Percentiles rank a stretch among this genome's conserved stretches.
Conservation (phyloP, 2,329 filamentous ascomycete species). For the Metarhizium guizhouense region DNA sequence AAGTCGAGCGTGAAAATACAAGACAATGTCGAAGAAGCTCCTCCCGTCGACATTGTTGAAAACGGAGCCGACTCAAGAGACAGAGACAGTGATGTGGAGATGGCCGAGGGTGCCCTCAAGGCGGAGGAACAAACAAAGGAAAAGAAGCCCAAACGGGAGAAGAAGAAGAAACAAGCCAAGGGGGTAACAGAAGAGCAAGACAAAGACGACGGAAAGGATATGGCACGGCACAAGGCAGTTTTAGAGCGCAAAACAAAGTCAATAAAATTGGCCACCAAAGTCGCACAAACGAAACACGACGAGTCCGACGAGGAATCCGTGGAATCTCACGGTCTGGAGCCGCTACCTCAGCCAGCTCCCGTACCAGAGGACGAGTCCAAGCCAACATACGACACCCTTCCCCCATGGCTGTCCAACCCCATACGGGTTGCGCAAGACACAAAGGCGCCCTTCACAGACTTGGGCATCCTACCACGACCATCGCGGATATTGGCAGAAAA, state of each 20-base stretch:
- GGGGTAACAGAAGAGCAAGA: constrained; percentile 11
- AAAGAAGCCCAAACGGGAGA: constrained; percentile 3
- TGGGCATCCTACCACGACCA: constrained; percentile 54
- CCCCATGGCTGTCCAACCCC: constrained; percentile 71
- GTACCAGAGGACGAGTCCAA: constrained; percentile 46
- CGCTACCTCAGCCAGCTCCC: constrained; percentile 69
- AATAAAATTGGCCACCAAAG: constrained; percentile 36
- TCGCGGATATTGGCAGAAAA: constrained; percentile 56
- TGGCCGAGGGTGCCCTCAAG: constrained; percentile 1
- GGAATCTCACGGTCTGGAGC: constrained; percentile 64
- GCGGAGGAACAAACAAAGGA: background rate
- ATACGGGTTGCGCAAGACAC: constrained; percentile 56
- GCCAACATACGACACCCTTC: constrained; percentile 69
- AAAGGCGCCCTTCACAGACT: constrained; percentile 48
- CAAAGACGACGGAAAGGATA: constrained; percentile 18
- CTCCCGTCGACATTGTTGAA: background rate
- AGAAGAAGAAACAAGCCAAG: constrained; percentile 20
- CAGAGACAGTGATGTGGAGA: background rate
- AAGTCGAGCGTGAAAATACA: background rate
- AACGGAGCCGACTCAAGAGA: background rate
- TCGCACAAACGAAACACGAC: constrained; percentile 23
- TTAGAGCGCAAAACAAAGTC: constrained; percentile 49
- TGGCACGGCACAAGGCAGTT: constrained; percentile 38
- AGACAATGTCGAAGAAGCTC: background rate
- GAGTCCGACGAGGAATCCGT: constrained; percentile 21